These are phyloP conservation scores for Syzygium aromaticum DNA, from an alignment of 345 rosid genomes.

Conservation along the genomic window DNA sequence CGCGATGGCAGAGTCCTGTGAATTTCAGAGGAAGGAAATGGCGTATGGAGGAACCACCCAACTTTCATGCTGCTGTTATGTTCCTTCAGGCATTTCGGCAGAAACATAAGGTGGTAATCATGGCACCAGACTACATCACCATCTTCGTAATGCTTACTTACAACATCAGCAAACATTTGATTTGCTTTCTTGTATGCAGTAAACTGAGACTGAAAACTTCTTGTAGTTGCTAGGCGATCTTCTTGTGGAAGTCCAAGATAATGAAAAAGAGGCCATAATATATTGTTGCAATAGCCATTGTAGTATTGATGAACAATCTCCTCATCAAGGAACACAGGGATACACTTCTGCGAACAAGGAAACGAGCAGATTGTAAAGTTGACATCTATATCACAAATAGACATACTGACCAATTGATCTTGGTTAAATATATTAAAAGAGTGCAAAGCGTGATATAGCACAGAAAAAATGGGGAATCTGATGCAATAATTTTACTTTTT, in stretches of 20 bases:
- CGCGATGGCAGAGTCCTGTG: conserved; percentile 96
- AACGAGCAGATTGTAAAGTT: not conserved
- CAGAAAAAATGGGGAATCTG: not conserved
- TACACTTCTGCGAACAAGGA: conserved; percentile 64
- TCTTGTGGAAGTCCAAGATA: conserved; percentile 99
- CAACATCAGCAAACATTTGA: conserved; percentile 98
- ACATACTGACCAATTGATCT: not conserved
- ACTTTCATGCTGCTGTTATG: conserved; percentile 84
- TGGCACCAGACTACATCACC: conserved; percentile 99
- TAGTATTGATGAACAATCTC: conserved; percentile 99
- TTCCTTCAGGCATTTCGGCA: conserved; percentile 90
- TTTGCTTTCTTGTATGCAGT: conserved; percentile 96
- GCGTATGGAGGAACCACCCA: conserved; percentile 99
- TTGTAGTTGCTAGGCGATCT: conserved; percentile 95
- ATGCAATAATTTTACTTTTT: conserved; percentile 39
- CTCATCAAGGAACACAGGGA: conserved; percentile 98
- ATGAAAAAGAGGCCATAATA: conserved; percentile 97
- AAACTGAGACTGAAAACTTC: conserved; percentile 98
- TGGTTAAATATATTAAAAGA: not conserved
- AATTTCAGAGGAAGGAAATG: conserved; percentile 99
- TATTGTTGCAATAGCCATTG: conserved; percentile 98
- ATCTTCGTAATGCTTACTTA: conserved; percentile 81
- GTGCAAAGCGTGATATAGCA: not conserved
- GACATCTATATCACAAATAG: not conserved
- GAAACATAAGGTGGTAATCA: conserved; percentile 98